Evolutionary conservation across 805 yeast species (phyloP).

Genomic region (Metschnikowia dekortorum): DNA sequence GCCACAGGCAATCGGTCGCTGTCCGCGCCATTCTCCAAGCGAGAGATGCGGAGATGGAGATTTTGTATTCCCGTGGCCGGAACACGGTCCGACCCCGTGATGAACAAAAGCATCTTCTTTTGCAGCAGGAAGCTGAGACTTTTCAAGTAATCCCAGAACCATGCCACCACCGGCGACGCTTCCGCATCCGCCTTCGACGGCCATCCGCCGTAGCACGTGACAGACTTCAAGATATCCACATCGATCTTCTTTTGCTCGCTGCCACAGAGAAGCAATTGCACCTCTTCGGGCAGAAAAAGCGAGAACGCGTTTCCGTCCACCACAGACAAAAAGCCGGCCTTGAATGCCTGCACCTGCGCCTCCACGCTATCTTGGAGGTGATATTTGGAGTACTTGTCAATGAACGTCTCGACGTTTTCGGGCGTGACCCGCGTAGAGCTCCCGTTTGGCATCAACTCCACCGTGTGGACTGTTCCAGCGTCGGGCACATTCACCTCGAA

Average conservation of each 20-base stretch:
- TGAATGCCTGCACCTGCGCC: conserved; percentile 53
- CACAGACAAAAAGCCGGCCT: conserved; percentile 68
- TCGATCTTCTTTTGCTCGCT: conserved; percentile 64
- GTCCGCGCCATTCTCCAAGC: conserved; percentile 29
- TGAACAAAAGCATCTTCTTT: conserved; percentile 62
- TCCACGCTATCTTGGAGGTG: conserved; percentile 53
- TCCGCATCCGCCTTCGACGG: conserved; percentile 30
- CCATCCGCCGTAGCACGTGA: conserved; percentile 75
- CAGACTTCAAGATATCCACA: conserved; percentile 57
- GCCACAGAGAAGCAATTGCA: conserved; percentile 76
- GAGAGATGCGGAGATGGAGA: conserved; percentile 66
- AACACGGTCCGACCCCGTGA: conserved; percentile 86
- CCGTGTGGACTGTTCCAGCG: conserved; percentile 41
- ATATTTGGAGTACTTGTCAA: conserved; percentile 58
- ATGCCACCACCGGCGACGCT: conserved; percentile 44
- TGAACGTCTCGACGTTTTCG: conserved; percentile 57
- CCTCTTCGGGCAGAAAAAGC: conserved; percentile 75
- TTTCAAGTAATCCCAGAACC: conserved; percentile 89
- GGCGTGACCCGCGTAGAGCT: conserved; percentile 48
- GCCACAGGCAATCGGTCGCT: conserved; percentile 68
- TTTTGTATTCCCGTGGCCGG: conserved; percentile 91
- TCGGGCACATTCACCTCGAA: conserved; percentile 63
- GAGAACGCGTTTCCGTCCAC: conserved; percentile 79
- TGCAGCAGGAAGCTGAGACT: conserved; percentile 45
- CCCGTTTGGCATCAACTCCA: conserved; percentile 60